Conservation (phyloP, 306 rosid genomes). For the Castanea crenata region DNA sequence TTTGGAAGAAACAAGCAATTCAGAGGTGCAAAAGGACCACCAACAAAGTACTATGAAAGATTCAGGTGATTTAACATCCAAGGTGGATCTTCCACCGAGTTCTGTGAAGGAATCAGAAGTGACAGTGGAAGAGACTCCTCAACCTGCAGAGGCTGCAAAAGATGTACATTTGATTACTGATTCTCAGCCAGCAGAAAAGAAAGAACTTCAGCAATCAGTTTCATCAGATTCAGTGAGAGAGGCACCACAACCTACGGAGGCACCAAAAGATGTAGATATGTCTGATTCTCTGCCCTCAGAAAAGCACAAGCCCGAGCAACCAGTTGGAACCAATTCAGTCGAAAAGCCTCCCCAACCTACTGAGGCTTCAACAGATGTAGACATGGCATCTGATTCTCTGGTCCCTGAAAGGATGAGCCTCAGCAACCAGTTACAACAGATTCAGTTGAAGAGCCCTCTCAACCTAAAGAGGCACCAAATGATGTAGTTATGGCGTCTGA, state of each 20-base stretch:
- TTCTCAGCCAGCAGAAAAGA: conserved; percentile 36
- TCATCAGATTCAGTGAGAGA: conserved; percentile 36
- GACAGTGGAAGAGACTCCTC: conserved; percentile 42
- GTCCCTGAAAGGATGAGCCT: conserved; percentile 29
- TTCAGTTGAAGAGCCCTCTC: conserved; percentile 18
- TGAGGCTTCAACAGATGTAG: conserved; percentile 44
- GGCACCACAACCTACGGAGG: conserved; percentile 31
- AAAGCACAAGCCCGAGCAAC: conserved; percentile 20
- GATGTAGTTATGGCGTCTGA: conserved; percentile 34
- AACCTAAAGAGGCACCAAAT: conserved; percentile 28
- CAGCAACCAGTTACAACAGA: conserved; percentile 22
- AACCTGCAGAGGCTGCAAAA: conserved; percentile 25
- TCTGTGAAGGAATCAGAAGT: conserved; percentile 39
- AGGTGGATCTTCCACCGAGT: conserved; percentile 42
- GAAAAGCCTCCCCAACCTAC: conserved; percentile 32
- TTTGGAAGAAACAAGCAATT: conserved; percentile 36
- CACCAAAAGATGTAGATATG: conserved; percentile 31
- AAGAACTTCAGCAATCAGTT: conserved; percentile 40
- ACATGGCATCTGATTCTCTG: conserved; percentile 38
- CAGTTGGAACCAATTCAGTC: conserved; percentile 26
- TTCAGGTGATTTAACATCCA: conserved; percentile 39
- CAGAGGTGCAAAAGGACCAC: conserved; percentile 40
- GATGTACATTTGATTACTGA: conserved; percentile 40
- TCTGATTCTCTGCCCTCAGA: conserved; percentile 33
- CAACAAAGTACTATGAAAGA: conserved; percentile 31